These are phyloP conservation scores for barley (Hordeum vulgare) DNA, from an alignment of 176 grass and related monocot genomes.

Conservation along the genomic window MorexV3_pseudomolecules_assembly NC_058519.1:54564445-54564944, in stretches of 20 bases:
- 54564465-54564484: slow-evolving; percentile 87
- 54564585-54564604: neutral
- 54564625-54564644: neutral
- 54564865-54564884: no score
- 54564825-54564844: no score
- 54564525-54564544: neutral
- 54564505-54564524: slow-evolving; percentile 33
- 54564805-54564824: no score
- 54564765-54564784: no score
- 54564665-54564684: neutral
- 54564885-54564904: no score
- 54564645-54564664: neutral
- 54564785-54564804: no score
- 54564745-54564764: no score
- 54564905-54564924: no score
- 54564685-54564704: neutral
- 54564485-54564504: slow-evolving; percentile 78
- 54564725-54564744: no score
- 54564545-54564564: neutral
- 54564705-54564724: no score
- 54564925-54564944: no score
- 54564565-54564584: neutral
- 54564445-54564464: slow-evolving; percentile 94
- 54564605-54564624: neutral
- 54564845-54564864: no score